Evolutionary conservation across 805 yeast genomes (phyloP).

Genomic region (Pichia ethanolica): DNA sequence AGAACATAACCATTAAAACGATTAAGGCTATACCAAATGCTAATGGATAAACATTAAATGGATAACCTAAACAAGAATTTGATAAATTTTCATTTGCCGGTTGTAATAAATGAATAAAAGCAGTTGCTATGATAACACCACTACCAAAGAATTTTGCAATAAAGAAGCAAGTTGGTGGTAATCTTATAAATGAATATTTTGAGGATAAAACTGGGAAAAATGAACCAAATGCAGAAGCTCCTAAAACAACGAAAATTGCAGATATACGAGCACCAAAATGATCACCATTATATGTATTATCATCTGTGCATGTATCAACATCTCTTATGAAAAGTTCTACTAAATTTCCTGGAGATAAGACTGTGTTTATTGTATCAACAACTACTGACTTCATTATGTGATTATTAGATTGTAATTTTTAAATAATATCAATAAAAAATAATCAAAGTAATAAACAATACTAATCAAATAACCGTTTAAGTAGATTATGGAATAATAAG

Average conservation of each 20-base stretch:
- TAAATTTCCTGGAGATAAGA: background rate
- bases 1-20: conserved; percentile 44
- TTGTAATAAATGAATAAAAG: conserved; percentile 64
- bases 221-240: conserved; percentile 51
- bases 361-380: background rate
- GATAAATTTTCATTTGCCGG: conserved; percentile 59
- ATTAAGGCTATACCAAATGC: conserved; percentile 49
- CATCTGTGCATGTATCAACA: conserved; percentile 14
- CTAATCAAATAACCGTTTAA: too few species aligned
- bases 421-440: too few species aligned
- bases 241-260: conserved; percentile 53
- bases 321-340: conserved; percentile 3
- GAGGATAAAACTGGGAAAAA: conserved; percentile 59
- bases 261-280: conserved; percentile 44
- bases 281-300: conserved; percentile 20
- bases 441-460: too few species aligned
- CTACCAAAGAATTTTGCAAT: conserved; percentile 73
- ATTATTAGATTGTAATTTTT: too few species aligned
- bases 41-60: conserved; percentile 44
- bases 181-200: conserved; percentile 45
- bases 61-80: conserved; percentile 55
- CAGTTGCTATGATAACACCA: conserved; percentile 78
- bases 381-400: too few species aligned
- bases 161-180: conserved; percentile 59
- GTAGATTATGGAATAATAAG: too few species aligned